Percentiles rank a stretch among this genome's conserved stretches.
phyloP scores from a whole-genome alignment of 2,329 filamentous ascomycete genomes.

The Ophioceras dolichostomum region DNA sequence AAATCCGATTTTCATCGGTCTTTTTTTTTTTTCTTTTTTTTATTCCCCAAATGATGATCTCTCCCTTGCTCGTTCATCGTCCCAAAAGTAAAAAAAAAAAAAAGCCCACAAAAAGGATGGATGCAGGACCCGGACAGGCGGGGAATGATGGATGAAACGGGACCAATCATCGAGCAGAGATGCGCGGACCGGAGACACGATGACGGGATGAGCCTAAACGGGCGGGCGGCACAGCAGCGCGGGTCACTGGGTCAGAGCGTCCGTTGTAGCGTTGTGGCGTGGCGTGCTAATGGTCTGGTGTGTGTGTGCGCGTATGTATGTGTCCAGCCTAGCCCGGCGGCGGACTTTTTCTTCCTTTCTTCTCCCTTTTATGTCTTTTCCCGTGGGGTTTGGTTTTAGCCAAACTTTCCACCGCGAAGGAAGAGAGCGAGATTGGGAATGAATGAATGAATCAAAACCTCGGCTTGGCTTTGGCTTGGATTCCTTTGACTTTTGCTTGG shows the following conservation, averaged over 20 bases:
- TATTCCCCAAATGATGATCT: not conserved
- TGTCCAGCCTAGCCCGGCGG: too few relatives aligned
- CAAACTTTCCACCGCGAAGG: too few relatives aligned
- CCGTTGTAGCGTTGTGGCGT: not conserved
- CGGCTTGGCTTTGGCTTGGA: too few relatives aligned
- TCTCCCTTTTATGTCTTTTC: not conserved
- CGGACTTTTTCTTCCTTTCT: constrained; percentile 1
- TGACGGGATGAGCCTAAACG: constrained; percentile 2
- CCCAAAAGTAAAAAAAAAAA: not conserved
- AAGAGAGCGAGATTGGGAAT: too few relatives aligned
- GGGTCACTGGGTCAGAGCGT: not conserved
- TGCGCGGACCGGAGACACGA: not conserved
- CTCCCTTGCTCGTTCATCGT: not conserved
- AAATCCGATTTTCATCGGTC: too few relatives aligned
- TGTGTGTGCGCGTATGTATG: too few relatives aligned
- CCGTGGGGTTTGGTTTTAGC: too few relatives aligned
- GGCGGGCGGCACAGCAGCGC: constrained; percentile 1
- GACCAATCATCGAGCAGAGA: not conserved
- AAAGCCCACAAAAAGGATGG: not conserved
- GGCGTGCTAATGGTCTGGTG: too few relatives aligned
- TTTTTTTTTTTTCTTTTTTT: not conserved
- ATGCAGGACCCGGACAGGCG: not conserved
- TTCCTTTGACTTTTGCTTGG: too few relatives aligned
- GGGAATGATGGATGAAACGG: not conserved
- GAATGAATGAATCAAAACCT: too few relatives aligned